These are phyloP conservation scores for Alternaria solani DNA, from an alignment of 2,329 filamentous ascomycete genomes.

Conservation along the genomic window DNA sequence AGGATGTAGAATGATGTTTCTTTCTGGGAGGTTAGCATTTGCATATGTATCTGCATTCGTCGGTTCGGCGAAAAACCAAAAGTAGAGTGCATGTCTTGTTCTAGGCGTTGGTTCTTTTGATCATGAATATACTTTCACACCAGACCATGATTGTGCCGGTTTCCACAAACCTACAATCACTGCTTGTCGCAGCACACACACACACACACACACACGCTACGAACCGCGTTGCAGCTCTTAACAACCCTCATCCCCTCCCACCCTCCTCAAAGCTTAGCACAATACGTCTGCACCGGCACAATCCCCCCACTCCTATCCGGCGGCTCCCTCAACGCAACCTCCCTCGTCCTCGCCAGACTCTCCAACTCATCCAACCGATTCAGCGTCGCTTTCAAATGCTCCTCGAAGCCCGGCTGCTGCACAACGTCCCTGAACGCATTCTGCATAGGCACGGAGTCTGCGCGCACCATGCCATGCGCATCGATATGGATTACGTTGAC, in stretches of 20 bases:
- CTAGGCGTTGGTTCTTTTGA: background rate
- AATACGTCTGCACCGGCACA: slow-evolving; percentile 41
- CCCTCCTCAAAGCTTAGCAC: slow-evolving; percentile 31
- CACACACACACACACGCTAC: too few relatives aligned
- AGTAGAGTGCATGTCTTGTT: background rate
- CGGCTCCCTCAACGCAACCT: slow-evolving; percentile 86
- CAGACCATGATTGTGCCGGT: too few relatives aligned
- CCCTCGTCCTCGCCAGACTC: slow-evolving; percentile 86
- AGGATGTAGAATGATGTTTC: background rate
- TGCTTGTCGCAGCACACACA: too few relatives aligned
- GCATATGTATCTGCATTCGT: background rate
- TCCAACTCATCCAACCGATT: slow-evolving; percentile 89
- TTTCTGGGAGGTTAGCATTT: background rate
- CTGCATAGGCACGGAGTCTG: slow-evolving; percentile 96
- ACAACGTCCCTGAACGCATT: slow-evolving; percentile 85
- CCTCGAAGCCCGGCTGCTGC: slow-evolving; percentile 77
- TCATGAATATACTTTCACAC: background rate
- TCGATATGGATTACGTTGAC: slow-evolving; percentile 96
- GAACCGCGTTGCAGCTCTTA: too few relatives aligned
- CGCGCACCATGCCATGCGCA: slow-evolving; percentile 82
- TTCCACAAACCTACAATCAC: too few relatives aligned
- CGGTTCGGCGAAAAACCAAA: background rate
- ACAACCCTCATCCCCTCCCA: too few relatives aligned
- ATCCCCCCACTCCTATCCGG: slow-evolving; percentile 39
- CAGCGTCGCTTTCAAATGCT: slow-evolving; percentile 81